These are phyloP conservation scores for Yamadazyma jaroonii DNA, from an alignment of 1,139 yeast genomes.

Conservation along the genomic window DNA sequence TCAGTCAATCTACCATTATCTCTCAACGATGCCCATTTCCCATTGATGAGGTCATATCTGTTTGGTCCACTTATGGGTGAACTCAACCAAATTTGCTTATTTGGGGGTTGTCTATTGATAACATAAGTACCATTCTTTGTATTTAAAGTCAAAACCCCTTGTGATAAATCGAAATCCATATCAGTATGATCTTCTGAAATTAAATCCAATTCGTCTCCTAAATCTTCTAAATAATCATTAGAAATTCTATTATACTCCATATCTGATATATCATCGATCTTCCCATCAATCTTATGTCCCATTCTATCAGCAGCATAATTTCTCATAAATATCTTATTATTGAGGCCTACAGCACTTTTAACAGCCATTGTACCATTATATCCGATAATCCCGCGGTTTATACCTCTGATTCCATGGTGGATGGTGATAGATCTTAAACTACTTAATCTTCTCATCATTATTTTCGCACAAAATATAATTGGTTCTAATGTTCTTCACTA, in stretches of 20 bases:
- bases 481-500: slow-evolving; percentile 26
- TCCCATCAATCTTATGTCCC: slow-evolving; percentile 51
- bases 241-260: slow-evolving; percentile 58
- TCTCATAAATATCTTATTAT: slow-evolving; percentile 7
- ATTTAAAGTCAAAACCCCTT: slow-evolving; percentile 75
- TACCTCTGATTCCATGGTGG: neutral
- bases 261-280: slow-evolving; percentile 43
- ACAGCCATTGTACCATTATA: too few species aligned
- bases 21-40: slow-evolving; percentile 61
- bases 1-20: slow-evolving; percentile 50
- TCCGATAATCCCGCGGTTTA: too few species aligned
- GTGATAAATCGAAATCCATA: slow-evolving; percentile 76
- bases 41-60: slow-evolving; percentile 53
- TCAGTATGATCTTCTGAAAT: slow-evolving; percentile 57
- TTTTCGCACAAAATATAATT: neutral
- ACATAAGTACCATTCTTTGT: slow-evolving; percentile 76
- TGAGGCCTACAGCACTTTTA: neutral
- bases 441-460: neutral
- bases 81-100: slow-evolving; percentile 88
- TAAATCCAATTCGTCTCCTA: slow-evolving; percentile 62
- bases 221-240: slow-evolving; percentile 59
- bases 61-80: slow-evolving; percentile 95
- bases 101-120: slow-evolving; percentile 91
- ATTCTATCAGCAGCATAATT: slow-evolving; percentile 17
- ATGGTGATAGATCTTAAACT: neutral